A percentile compares a stretch with the other conserved stretches of the same genome.
phyloP scores from a whole-genome alignment of 2,329 filamentous ascomycete genomes.

The Fusarium sp. region DNA sequence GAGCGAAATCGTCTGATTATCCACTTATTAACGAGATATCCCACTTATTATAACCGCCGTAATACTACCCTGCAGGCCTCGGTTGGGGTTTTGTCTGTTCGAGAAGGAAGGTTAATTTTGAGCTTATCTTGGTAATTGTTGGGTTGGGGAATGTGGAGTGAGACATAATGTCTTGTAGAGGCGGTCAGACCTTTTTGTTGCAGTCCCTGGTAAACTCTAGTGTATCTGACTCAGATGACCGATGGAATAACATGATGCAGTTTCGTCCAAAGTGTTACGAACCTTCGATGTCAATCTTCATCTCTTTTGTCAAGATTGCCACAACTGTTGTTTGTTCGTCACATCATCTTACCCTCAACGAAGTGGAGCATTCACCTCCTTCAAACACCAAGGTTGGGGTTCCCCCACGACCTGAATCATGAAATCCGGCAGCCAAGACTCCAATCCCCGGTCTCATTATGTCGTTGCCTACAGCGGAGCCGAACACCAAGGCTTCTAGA shows the following conservation, averaged over 20 bases:
- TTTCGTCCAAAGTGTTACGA: background rate
- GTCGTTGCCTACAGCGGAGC: background rate
- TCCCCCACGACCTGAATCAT: conserved; percentile 8
- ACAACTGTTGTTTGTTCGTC: background rate
- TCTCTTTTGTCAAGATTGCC: background rate
- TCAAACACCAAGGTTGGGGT: background rate
- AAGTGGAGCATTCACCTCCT: background rate
- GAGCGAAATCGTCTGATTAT: background rate
- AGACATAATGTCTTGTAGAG: background rate
- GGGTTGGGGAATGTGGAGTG: background rate
- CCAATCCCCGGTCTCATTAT: background rate
- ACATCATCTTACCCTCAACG: background rate
- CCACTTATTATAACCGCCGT: background rate
- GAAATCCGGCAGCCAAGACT: background rate
- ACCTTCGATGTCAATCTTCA: background rate
- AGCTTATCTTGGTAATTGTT: background rate
- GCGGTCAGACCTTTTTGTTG: background rate
- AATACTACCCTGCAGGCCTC: background rate
- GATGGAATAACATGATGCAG: background rate
- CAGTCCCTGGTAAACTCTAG: background rate
- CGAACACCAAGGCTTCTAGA: background rate
- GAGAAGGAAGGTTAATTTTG: conserved; percentile 2
- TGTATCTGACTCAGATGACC: background rate
- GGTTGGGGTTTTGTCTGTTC: background rate
- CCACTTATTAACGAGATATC: background rate